Conservation (phyloP, 2,329 filamentous ascomycete genomes). For the Penicillium hesseltinei region DNA sequence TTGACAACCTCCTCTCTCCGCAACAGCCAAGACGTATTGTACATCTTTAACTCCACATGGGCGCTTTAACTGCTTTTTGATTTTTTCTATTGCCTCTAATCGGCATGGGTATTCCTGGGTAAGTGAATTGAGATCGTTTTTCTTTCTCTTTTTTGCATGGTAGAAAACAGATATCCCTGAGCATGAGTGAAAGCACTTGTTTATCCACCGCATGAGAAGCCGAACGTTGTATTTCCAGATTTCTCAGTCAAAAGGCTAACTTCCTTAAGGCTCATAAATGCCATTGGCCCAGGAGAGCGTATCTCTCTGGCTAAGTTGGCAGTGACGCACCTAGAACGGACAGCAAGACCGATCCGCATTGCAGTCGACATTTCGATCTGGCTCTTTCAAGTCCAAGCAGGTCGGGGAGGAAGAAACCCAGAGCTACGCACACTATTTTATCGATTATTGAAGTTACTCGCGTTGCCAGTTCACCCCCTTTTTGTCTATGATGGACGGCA, state of each 20-base stretch:
- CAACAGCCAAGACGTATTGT: not conserved
- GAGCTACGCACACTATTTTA: slow-evolving; percentile 91
- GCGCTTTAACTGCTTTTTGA: not conserved
- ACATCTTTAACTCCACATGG: slow-evolving; percentile 13
- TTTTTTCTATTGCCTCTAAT: not conserved
- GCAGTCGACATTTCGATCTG: slow-evolving; percentile 96
- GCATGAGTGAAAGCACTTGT: not conserved
- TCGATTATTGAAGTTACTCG: slow-evolving; percentile 73
- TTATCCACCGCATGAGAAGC: not conserved
- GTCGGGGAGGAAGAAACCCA: slow-evolving; percentile 82
- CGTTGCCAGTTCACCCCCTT: slow-evolving; percentile 76
- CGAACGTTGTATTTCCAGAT: not conserved
- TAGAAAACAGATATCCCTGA: slow-evolving; percentile 4
- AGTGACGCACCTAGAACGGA: slow-evolving; percentile 69
- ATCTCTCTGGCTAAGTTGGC: slow-evolving; percentile 81
- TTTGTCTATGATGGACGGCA: slow-evolving; percentile 89
- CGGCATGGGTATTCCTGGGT: slow-evolving; percentile 48
- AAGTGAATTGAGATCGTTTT: slow-evolving; percentile 28
- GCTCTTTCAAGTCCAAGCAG: slow-evolving; percentile 90
- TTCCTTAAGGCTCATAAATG: slow-evolving; percentile 72
- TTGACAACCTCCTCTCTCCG: slow-evolving; percentile 16
- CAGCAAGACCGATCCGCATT: slow-evolving; percentile 72
- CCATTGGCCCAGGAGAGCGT: slow-evolving; percentile 77
- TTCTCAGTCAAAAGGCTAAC: not conserved
- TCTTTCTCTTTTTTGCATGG: not conserved